Evolutionary conservation across 2,329 filamentous ascomycete genomes (phyloP).

Genomic region (Cordyceps cicadae): DNA sequence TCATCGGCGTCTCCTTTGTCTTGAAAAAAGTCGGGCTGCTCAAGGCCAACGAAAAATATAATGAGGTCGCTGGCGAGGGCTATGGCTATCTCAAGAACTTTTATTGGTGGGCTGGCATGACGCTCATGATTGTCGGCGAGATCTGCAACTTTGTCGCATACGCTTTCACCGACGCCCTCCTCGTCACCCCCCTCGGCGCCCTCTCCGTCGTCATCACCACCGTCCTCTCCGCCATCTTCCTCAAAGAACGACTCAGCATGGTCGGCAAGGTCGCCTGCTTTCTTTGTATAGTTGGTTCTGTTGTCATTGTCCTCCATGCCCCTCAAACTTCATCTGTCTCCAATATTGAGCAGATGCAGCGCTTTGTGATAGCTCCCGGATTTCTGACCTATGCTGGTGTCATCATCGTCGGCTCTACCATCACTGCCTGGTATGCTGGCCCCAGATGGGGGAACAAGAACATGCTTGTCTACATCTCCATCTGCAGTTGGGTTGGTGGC

Average conservation of each 20-base stretch:
- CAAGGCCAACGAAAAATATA: conserved; percentile 91
- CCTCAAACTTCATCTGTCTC: conserved; percentile 76
- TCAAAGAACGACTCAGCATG: conserved; percentile 91
- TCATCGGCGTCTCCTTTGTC: conserved; percentile 92
- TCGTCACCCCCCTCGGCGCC: conserved; percentile 87
- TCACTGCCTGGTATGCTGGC: conserved; percentile 71
- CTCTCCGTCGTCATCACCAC: conserved; percentile 89
- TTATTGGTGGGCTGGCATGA: conserved; percentile 96
- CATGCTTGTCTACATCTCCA: conserved; percentile 95
- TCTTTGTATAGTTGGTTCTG: conserved; percentile 84
- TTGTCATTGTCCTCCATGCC: conserved; percentile 91
- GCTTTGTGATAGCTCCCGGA: conserved; percentile 75
- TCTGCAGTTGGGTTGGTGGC: conserved; percentile 91
- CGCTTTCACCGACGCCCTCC: conserved; percentile 90
- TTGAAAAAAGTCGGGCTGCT: conserved; percentile 89
- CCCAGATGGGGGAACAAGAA: conserved; percentile 91
- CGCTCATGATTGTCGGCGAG: conserved; percentile 91
- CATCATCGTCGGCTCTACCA: conserved; percentile 62
- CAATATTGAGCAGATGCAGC: conserved; percentile 87
- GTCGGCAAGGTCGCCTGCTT: conserved; percentile 96
- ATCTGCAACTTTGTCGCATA: conserved; percentile 97
- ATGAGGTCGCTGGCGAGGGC: conserved; percentile 89
- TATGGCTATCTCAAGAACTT: conserved; percentile 94
- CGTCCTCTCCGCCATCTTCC: conserved; percentile 83
- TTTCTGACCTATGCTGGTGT: conserved; percentile 81